A percentile compares a stretch with the other conserved stretches of the same genome.
These are phyloP conservation scores for Eutrema japonicum DNA, from an alignment of 345 rosid species.

Conservation along the genomic window DNA sequence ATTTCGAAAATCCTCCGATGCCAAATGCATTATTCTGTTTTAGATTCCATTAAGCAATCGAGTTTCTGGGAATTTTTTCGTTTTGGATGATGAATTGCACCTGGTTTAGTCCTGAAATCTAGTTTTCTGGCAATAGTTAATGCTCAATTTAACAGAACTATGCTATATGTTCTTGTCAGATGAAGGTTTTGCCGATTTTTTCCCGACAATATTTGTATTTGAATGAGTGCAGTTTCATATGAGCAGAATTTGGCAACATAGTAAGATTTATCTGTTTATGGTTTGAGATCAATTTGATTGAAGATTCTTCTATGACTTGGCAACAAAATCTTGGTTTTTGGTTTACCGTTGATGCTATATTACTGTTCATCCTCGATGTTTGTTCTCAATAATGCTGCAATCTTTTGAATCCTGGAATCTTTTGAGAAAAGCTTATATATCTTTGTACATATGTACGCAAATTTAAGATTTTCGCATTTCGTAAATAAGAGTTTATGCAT, in stretches of 20 bases:
- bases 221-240: neutral
- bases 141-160: neutral
- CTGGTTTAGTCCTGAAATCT: constrained; percentile 2
- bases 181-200: neutral
- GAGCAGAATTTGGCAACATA: neutral
- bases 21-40: constrained; percentile 10
- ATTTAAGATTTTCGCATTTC: constrained; percentile 3
- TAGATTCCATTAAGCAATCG: constrained; percentile 4
- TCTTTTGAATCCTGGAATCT: neutral
- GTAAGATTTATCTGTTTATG: neutral
- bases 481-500: neutral
- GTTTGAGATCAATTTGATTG: neutral
- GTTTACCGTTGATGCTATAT: neutral
- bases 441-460: neutral
- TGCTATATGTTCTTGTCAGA: constrained; percentile 7
- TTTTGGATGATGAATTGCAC: constrained; percentile 4
- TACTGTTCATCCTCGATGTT: constrained; percentile 4
- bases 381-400: constrained; percentile 2
- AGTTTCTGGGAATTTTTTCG: neutral
- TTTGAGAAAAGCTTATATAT: neutral
- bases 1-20: neutral
- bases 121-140: constrained; percentile 1
- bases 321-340: neutral
- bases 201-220: neutral
- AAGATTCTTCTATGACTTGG: neutral